Base-by-base conservation (phyloP, 176 grass and related monocot species). In the Phoenix dactylifera region DNA sequence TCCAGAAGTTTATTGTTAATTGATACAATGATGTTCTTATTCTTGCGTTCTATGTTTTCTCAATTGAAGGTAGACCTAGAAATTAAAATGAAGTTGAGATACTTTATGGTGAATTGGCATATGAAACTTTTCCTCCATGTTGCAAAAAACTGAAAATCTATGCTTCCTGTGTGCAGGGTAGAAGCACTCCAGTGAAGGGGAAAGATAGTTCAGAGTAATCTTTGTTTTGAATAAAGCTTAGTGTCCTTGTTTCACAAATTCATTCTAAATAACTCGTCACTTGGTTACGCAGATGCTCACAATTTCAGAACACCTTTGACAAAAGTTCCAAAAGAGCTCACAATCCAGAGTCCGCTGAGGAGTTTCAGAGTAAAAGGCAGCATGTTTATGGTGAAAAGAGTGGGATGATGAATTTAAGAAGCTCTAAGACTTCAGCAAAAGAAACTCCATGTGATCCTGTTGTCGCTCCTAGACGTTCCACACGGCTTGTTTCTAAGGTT, bases 381-480 rank as follows among this genome's bases (percentile, higher is more conserved):
- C 24, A 50, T 70, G 60, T 67, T 14, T 71, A 44, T 69, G 30
- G 50, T 66, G 84, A 85, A 56, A 72, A 75, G 10, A 94, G 72
- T 74, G 77, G 64, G 65, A 80, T 74, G 73, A 74, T 69, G 64
- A 85, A 73, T 72, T 91, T 91, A 73, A 84, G 84, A 64, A 94
- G 77, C 70, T 75, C 66, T 24, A 78, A 28, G 19, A 50, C 80
- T 75, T 80, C 57, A 22, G 76, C 77, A 66, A 83, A 59, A 76
- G 60, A 80, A 74, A 32, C 35, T 30, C 53, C 60, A 9, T 16
- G 68, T 20, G 78, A 76, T 18, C 23, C 65, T 66, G 54, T 73
- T 76, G 65, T 52, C 30, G 18, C 65, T 50, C 81, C 61, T 66
- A 86, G 88, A 74, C 73, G 88, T 12, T 91, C 88, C 26, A 39